Conservation (phyloP, 2,329 filamentous ascomycete genomes). For the Pyricularia pennisetigena region DNA sequence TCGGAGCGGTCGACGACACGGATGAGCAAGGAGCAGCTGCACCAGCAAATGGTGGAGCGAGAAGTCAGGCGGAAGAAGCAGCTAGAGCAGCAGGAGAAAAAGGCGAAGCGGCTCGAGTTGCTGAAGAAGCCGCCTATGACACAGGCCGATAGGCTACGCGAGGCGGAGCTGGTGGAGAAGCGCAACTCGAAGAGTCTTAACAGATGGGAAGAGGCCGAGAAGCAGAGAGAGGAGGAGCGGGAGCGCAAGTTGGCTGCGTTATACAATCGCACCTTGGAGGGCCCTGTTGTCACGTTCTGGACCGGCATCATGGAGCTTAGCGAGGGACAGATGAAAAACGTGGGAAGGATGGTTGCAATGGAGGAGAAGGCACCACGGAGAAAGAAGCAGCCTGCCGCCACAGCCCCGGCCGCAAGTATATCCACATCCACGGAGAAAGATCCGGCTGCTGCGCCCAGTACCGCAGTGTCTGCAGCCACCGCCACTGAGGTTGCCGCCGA, state of each 20-base stretch:
- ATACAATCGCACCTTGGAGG: constrained; percentile 76
- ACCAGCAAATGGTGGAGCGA: constrained; percentile 65
- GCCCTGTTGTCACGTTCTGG: constrained; percentile 86
- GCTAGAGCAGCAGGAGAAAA: constrained; percentile 55
- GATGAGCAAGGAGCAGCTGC: constrained; percentile 49
- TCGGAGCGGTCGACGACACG: constrained; percentile 49
- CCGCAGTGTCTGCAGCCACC: constrained; percentile 4
- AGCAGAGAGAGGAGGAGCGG: constrained; percentile 75
- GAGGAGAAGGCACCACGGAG: constrained; percentile 46
- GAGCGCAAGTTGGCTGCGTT: constrained; percentile 76
- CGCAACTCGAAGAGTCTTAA: constrained; percentile 85
- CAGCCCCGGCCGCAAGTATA: constrained; percentile 12
- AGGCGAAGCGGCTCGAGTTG: constrained; percentile 61
- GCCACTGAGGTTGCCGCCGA: not conserved
- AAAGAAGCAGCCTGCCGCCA: constrained; percentile 33
- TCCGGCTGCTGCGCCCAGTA: not conserved
- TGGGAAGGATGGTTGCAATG: constrained; percentile 55
- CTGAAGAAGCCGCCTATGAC: constrained; percentile 74
- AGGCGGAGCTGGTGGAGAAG: constrained; percentile 75
- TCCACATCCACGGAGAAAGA: constrained; percentile 10
- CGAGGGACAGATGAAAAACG: constrained; percentile 61
- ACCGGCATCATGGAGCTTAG: constrained; percentile 77
- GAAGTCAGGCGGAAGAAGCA: constrained; percentile 63
- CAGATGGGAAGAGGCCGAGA: constrained; percentile 89
- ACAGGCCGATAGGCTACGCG: constrained; percentile 73